Conservation (phyloP, 2,329 filamentous ascomycete genomes). For the Elsinoe perseae region DNA sequence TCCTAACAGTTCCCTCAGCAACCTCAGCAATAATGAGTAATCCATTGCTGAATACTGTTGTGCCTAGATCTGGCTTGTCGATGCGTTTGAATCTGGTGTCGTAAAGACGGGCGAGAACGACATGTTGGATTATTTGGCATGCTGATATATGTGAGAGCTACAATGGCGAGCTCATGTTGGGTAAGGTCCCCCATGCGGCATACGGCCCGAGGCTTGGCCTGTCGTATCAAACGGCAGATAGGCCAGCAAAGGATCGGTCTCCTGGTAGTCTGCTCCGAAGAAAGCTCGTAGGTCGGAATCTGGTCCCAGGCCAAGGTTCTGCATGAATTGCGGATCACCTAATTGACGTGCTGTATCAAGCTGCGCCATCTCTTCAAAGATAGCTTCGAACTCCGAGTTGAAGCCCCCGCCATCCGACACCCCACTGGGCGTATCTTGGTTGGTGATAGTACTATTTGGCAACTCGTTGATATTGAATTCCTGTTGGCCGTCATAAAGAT, state of each 20-base stretch:
- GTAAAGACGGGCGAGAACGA: no score
- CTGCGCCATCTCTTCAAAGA: slow-evolving; percentile 52
- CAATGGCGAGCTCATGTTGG: slow-evolving; percentile 2
- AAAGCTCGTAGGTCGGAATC: slow-evolving; percentile 53
- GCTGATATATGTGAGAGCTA: no score
- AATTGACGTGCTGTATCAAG: slow-evolving; percentile 47
- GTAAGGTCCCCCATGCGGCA: background rate
- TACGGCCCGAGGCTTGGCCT: background rate
- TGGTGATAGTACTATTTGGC: background rate
- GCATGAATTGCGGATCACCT: slow-evolving; percentile 56
- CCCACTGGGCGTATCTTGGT: slow-evolving; percentile 13
- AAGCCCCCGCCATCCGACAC: slow-evolving; percentile 8
- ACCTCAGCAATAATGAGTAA: no score
- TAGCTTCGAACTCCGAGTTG: slow-evolving; percentile 19
- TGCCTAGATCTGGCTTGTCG: no score
- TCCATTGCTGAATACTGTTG: no score
- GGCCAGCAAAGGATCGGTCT: slow-evolving; percentile 34
- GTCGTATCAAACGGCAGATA: slow-evolving; percentile 28
- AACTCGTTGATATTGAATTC: background rate
- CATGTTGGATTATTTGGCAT: background rate
- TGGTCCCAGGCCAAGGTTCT: slow-evolving; percentile 57
- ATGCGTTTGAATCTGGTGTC: no score
- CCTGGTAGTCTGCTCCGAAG: slow-evolving; percentile 36
- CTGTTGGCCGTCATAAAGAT: background rate
- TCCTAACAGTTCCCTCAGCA: no score